phyloP scores from a whole-genome alignment of 1,139 yeast species.

The Scheffersomyces segobiensis region DNA sequence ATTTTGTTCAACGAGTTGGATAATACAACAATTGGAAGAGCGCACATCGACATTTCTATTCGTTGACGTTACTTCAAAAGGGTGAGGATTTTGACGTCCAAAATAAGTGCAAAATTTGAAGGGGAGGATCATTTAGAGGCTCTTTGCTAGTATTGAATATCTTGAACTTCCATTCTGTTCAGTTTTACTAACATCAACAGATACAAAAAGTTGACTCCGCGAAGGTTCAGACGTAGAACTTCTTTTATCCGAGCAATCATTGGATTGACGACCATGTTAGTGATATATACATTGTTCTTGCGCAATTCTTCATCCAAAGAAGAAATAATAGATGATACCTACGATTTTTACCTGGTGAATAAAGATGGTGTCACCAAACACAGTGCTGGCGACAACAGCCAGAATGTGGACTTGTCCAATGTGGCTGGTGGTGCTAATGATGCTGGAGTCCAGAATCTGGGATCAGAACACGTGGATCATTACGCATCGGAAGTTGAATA shows the following conservation, averaged over 20 bases:
- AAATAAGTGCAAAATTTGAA: neutral
- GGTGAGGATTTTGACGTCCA: too few relatives aligned
- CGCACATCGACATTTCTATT: too few relatives aligned
- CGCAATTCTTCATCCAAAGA: neutral
- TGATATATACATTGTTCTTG: conserved; percentile 7
- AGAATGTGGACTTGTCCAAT: conserved; percentile 4
- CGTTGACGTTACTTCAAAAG: too few relatives aligned
- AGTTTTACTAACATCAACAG: conserved; percentile 6
- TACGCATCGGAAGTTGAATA: conserved; percentile 47
- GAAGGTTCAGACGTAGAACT: conserved; percentile 8
- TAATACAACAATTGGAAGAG: too few relatives aligned
- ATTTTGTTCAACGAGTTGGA: too few relatives aligned
- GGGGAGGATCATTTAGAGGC: neutral
- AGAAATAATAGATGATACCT: conserved; percentile 10
- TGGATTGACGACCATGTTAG: conserved; percentile 5
- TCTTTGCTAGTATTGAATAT: neutral
- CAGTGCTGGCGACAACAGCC: conserved; percentile 8
- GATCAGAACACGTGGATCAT: conserved; percentile 16
- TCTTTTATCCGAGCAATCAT: conserved; percentile 2
- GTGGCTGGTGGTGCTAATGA: conserved; percentile 2
- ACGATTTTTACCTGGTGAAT: conserved; percentile 37
- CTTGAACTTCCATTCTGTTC: neutral
- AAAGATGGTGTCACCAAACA: conserved; percentile 33
- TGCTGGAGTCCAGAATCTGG: neutral
- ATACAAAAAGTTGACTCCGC: conserved; percentile 15